Evolutionary conservation across 2,329 filamentous ascomycete genomes (phyloP), one percentile per base, ranked within the genome.

Genomic region (Xylaria sp.): DNA sequence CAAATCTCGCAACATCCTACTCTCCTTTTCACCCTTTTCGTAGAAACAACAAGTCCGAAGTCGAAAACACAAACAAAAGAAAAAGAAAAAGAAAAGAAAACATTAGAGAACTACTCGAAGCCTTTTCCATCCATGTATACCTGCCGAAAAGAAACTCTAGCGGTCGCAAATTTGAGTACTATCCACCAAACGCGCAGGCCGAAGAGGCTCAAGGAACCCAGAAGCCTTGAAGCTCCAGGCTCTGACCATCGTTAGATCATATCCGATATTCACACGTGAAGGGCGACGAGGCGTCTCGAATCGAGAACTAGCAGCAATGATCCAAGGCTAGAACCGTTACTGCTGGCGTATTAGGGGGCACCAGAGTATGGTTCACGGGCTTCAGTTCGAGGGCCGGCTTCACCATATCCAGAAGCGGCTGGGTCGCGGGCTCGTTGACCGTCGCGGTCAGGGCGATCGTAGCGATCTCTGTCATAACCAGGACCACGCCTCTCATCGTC

Each of bases 371-470:
- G 73, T 65, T 80, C 78, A 66, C 78, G 75, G 62, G 72, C 71
- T 17, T 80, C 78, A 67, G 71, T 74, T 70, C 78, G 78, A 70
- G 78, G 72, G 67, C 72, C 77, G 68, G 77, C 60, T 66, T 80
- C 78, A 67, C 74, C 75, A 68, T 79, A 80, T 66, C 75, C 74
- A 48, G 72, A 73, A 52, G 77, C 68, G 66, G 75, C 73, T 31
- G 77, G 75, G 57, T 80, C 78, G 59, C 78, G 77, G 69, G 76
- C 69, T 68, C 76, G 74, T 57, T 76, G 56, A 44, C 55, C 70
- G 44, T 74, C 73, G 17, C 73, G 77, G 48, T 83, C 81, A 17
- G 83, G 79, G 60, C 80, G 80, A 51, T 86, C 81, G 56, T 82
- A 83, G 61, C 73, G 79, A 8, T 73, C 71, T 60, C 71, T 70